These are phyloP conservation scores for Colletotrichum spaethianum DNA, from an alignment of 2,329 filamentous ascomycete genomes.

Conservation along the genomic window DNA sequence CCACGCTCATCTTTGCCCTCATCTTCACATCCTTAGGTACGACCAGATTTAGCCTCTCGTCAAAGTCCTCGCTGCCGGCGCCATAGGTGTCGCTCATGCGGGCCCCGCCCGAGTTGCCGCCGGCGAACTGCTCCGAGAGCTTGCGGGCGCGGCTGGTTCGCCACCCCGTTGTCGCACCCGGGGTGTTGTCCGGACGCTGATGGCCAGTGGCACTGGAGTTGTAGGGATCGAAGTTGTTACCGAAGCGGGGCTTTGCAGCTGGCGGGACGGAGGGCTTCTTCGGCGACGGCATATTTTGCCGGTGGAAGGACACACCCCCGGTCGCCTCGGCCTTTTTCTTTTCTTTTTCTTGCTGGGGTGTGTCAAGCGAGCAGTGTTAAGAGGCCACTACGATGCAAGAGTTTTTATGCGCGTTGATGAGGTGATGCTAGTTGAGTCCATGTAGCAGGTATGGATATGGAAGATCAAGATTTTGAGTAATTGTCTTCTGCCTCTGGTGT, in stretches of 20 bases:
- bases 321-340: not conserved
- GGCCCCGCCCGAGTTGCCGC: conserved; percentile 69
- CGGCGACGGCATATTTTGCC: conserved; percentile 16
- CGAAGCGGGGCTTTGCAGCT: conserved; percentile 58
- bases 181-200: conserved; percentile 79
- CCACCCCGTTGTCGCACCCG: conserved; percentile 75
- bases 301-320: not conserved
- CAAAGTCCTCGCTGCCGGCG: conserved; percentile 71
- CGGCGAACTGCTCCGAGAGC: conserved; percentile 77
- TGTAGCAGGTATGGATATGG: not conserved
- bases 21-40: conserved; percentile 59
- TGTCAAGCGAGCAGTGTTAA: not conserved
- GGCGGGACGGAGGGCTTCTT: conserved; percentile 44
- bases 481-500: not conserved
- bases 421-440: conserved; percentile 8
- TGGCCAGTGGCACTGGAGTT: conserved; percentile 84
- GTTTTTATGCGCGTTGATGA: conserved; percentile 17
- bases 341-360: conserved; percentile 2
- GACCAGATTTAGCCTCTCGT: conserved; percentile 59
- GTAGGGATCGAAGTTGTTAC: conserved; percentile 74
- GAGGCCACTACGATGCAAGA: not conserved
- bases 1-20: conserved; percentile 60
- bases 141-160: conserved; percentile 78
- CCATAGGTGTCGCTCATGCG: conserved; percentile 77
- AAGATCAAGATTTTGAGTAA: not conserved